Conservation (phyloP, 176 grass and related monocot species). For the Zizania latifolia region DNA sequence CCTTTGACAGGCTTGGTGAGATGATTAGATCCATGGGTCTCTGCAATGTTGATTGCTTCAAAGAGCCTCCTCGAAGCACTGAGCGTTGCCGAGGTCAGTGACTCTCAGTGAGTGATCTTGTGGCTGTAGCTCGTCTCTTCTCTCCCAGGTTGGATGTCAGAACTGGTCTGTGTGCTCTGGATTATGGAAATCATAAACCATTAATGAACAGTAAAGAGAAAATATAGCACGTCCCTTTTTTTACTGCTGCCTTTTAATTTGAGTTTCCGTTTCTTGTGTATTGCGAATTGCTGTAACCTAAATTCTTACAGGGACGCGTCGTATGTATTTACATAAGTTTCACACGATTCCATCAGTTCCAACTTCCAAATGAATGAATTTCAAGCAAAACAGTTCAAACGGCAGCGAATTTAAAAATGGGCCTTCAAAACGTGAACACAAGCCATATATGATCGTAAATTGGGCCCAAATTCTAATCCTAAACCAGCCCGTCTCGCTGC, state of each 20-base stretch:
- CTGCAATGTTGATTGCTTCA: conserved; percentile 87
- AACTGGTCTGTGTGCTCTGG: background rate
- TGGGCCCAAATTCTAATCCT: too few species aligned
- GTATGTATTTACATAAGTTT: background rate
- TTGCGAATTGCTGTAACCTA: too few species aligned
- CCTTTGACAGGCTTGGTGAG: conserved; percentile 62
- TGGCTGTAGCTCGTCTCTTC: conserved; percentile 3
- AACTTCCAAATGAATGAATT: background rate
- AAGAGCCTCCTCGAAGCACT: conserved; percentile 42
- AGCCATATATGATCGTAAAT: too few species aligned
- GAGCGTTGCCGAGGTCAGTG: conserved; percentile 26
- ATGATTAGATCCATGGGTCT: conserved; percentile 81
- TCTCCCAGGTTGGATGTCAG: background rate
- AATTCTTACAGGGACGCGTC: too few species aligned
- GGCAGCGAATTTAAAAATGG: background rate
- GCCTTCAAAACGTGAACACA: too few species aligned
- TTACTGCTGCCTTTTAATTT: background rate
- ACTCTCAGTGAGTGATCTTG: background rate
- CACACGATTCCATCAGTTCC: background rate
- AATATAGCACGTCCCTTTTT: conserved; percentile 15
- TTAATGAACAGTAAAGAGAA: conserved; percentile 25
- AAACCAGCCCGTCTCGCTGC: too few species aligned
- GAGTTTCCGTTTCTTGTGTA: background rate
- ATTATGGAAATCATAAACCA: conserved; percentile 10
- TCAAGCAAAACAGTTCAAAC: background rate